phyloP scores from a whole-genome alignment of 331 rosid genomes.

The Pyrus hybrid region DNA sequence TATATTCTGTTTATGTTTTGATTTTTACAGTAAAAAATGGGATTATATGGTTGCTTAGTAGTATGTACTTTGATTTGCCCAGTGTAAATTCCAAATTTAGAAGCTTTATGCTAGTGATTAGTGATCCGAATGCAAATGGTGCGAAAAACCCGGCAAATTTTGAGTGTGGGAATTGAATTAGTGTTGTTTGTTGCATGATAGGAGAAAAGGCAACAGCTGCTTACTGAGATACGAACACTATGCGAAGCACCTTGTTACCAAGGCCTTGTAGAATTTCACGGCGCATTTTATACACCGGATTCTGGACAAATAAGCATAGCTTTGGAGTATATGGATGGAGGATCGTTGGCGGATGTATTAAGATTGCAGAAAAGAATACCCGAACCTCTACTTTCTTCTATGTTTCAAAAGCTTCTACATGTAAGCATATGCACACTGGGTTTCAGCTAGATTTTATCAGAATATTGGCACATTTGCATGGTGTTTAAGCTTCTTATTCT shows the following conservation, averaged over 20 bases:
- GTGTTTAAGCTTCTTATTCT: neutral
- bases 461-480: neutral
- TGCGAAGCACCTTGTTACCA: conserved; percentile 90
- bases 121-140: neutral
- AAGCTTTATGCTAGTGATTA: neutral
- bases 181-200: conserved; percentile 5
- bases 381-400: conserved; percentile 71
- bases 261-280: conserved; percentile 96
- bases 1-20: neutral
- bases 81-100: neutral
- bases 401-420: conserved; percentile 84
- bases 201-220: conserved; percentile 98
- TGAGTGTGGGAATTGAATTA: neutral
- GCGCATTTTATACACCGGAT: conserved; percentile 95
- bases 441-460: neutral
- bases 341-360: conserved; percentile 82
- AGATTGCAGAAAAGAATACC: conserved; percentile 55
- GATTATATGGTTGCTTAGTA: neutral
- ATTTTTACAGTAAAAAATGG: neutral
- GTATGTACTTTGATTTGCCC: neutral
- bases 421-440: conserved; percentile 24
- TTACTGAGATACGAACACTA: conserved; percentile 86
- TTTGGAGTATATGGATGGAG: conserved; percentile 97
- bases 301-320: conserved; percentile 99
- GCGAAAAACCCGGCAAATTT: neutral